A percentile compares a stretch with the other conserved stretches of the same genome.
phyloP scores from a whole-genome alignment of 345 rosid species.

The Cochlearia excelsa region DNA sequence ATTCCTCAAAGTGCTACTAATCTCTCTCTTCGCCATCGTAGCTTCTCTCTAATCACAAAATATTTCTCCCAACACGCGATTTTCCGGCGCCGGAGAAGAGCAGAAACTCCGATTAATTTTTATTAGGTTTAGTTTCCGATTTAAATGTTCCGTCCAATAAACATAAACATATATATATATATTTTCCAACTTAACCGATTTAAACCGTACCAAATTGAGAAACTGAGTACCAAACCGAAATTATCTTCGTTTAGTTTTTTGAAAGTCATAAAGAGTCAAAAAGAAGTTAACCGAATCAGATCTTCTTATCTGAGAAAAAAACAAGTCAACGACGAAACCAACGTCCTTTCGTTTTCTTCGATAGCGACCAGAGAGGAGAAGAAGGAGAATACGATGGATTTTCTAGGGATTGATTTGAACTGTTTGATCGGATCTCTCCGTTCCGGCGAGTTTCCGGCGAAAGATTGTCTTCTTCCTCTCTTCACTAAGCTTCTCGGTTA shows the following conservation, averaged over 20 bases:
- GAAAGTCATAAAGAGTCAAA: neutral
- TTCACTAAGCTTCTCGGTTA: conserved; percentile 85
- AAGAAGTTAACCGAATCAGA: too few species aligned
- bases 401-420: conserved; percentile 60
- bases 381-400: conserved; percentile 42
- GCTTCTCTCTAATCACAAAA: neutral
- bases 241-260: neutral
- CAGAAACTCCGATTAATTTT: conserved; percentile 1
- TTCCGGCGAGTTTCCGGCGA: conserved; percentile 53
- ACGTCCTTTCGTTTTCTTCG: conserved; percentile 1
- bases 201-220: conserved; percentile 15
- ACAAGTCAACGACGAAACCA: conserved; percentile 5
- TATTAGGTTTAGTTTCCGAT: conserved; percentile 25
- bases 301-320: neutral
- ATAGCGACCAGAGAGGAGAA: neutral
- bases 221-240: conserved; percentile 15
- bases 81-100: conserved; percentile 9
- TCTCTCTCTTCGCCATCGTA: conserved; percentile 77
- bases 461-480: conserved; percentile 79
- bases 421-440: conserved; percentile 61
- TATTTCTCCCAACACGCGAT: neutral
- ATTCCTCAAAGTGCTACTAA: conserved; percentile 76
- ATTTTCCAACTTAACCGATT: conserved; percentile 28
- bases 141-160: neutral
- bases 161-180: neutral